These are phyloP conservation scores for Talaromyces verruculosus DNA, from an alignment of 2,329 filamentous ascomycete species.

Conservation along the genomic window DNA sequence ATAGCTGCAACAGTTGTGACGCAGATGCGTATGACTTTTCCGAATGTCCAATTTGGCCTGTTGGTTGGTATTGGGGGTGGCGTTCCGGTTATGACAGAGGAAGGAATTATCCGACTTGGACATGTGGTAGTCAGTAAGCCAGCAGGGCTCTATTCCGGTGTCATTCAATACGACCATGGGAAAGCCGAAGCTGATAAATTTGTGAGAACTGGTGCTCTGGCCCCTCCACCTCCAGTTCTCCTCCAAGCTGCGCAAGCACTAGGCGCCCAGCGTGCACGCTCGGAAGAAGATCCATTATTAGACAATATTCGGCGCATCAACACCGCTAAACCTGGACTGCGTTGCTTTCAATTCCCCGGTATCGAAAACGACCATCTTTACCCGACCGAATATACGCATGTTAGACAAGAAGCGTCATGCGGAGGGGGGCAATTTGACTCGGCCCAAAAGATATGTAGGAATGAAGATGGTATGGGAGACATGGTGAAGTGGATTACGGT, in stretches of 20 bases:
- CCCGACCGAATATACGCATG: no score
- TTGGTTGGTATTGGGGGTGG: neutral
- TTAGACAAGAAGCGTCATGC: no score
- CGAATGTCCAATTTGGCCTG: neutral
- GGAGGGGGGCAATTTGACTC: no score
- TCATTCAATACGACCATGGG: neutral
- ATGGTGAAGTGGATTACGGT: neutral
- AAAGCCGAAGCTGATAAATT: neutral
- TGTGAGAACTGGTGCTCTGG: neutral
- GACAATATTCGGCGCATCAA: neutral
- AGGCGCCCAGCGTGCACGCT: neutral
- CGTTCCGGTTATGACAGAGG: neutral
- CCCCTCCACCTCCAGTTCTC: neutral
- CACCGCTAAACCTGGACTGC: neutral
- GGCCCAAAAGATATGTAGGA: no score
- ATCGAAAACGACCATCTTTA: no score
- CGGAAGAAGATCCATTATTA: neutral
- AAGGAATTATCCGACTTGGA: neutral
- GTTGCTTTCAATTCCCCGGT: no score
- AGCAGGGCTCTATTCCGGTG: neutral
- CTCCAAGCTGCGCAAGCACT: neutral
- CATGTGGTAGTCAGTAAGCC: neutral
- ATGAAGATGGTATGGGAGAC: neutral
- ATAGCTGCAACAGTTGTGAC: neutral
- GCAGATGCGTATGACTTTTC: neutral